Base-by-base conservation (phyloP, 331 rosid species). In the Telfairia occidentalis region DNA sequence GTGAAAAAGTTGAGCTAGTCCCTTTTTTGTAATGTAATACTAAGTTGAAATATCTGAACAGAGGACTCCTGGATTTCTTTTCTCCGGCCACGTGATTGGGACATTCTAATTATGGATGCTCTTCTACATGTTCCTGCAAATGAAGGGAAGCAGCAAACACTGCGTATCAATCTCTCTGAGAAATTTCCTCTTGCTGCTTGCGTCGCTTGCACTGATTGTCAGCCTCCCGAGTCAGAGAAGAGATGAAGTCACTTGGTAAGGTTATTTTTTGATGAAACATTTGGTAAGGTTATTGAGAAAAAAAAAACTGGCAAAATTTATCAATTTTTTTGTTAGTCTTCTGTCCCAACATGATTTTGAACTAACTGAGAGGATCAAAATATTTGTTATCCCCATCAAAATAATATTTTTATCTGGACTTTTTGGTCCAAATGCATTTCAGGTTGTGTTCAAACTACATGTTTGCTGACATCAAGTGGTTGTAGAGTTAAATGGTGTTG, bases 91-190 rank as follows among this genome's bases (percentile, higher is more conserved):
- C 93, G 84, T 5, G 96, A 92, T 76, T 95, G 99, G 99, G 93
- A 92, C 53, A 89, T 95, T 59, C 80, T 95, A 72, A 73, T 92
- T 80, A 90, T 95, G 97, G 92, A 95, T 74, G 97, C 97, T 66
- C 97, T 92, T 64, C 89, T 95, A n/a, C 86, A 92, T 81, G 84
- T 90, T 78, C 97, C 99, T 74, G 91, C 79, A 72, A 92, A 90
- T 49, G 96, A 92, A 71, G 96, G 80, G 76, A 87, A 79, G 78
- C 78, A 81, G 35, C 90, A 57, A 82, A 85, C 97, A 0, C 4
- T 88, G 79, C 89, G 99, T 74, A 84, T 95, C 53, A 86, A 81
- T 81, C 77, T 92, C 74, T 55, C 86, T 0, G 89, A 86, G 58
- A 75, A 74, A 67, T 57, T 81, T n/a, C 61, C 86, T 18, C 73